Conservation (phyloP, 2,329 filamentous ascomycete genomes). For the Aureobasidium sp. region DNA sequence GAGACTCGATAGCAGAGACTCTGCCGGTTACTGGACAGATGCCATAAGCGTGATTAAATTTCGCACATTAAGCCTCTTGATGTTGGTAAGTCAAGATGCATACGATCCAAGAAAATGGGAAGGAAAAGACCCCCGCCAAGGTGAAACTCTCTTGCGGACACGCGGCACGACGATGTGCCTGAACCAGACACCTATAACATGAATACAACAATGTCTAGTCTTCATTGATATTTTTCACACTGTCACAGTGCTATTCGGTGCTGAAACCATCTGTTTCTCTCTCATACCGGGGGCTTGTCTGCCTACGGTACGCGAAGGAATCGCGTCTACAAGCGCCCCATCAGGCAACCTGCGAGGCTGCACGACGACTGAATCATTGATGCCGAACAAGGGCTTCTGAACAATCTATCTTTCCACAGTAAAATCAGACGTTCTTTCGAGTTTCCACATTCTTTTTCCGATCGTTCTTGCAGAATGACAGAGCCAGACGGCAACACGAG, state of each 20-base stretch:
- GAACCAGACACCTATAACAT: not conserved
- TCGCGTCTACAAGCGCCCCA: constrained; percentile 11
- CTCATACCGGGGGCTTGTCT: not conserved
- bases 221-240: not conserved
- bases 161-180: not conserved
- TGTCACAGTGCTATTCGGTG: not conserved
- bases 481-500: constrained; percentile 22
- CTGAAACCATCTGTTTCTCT: not conserved
- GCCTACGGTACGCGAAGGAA: not conserved
- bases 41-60: not conserved
- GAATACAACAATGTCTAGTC: not conserved
- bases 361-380: not conserved
- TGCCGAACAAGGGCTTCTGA: not conserved
- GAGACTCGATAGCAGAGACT: no score
- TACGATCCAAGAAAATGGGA: not conserved
- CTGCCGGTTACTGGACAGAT: not conserved
- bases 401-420: not conserved
- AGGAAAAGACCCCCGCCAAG: not conserved
- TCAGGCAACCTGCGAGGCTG: constrained; percentile 11
- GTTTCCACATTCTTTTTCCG: not conserved
- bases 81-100: not conserved
- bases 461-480: constrained; percentile 10
- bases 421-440: not conserved
- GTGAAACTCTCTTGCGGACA: not conserved
- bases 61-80: not conserved